Evolutionary conservation across 139 green algal genomes (phyloP).

Genomic region (Ulvella scutata): DNA sequence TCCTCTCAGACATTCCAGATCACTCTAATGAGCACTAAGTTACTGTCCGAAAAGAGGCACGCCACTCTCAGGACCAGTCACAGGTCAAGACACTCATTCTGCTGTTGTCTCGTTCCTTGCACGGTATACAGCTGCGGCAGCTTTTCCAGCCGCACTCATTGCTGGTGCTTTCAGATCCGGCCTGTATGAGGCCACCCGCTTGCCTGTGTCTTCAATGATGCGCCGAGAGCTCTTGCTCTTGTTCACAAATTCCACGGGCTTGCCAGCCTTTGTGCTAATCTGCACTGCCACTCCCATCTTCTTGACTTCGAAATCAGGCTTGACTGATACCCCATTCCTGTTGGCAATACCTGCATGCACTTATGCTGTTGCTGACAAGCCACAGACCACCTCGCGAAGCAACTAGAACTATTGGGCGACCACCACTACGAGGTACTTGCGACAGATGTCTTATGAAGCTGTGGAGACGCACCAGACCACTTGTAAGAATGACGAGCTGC

Average conservation of each 20-base stretch:
- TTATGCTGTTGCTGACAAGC: not conserved
- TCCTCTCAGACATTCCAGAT: too few species aligned
- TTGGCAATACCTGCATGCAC: not conserved
- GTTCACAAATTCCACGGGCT: not conserved
- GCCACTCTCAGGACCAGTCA: too few species aligned
- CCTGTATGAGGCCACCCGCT: not conserved
- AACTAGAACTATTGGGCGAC: too few species aligned
- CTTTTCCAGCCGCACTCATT: not conserved
- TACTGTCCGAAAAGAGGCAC: too few species aligned
- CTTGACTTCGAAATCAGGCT: not conserved
- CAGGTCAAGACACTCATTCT: too few species aligned
- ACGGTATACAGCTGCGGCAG: not conserved
- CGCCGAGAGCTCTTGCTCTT: not conserved
- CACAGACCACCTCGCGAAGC: too few species aligned
- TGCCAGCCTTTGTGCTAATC: not conserved
- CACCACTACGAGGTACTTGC: not conserved
- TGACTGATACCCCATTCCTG: not conserved
- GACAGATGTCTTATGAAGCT: not conserved
- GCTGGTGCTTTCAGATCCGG: not conserved
- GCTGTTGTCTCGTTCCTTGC: not conserved
- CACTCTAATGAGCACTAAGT: too few species aligned
- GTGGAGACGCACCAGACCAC: not conserved
- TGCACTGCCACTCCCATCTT: not conserved
- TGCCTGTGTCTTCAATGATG: not conserved
- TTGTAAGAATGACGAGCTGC: not conserved